Evolutionary conservation across 495 filamentous ascomycete genomes (phyloP).

Genomic region (Aspergillus sparsus): DNA sequence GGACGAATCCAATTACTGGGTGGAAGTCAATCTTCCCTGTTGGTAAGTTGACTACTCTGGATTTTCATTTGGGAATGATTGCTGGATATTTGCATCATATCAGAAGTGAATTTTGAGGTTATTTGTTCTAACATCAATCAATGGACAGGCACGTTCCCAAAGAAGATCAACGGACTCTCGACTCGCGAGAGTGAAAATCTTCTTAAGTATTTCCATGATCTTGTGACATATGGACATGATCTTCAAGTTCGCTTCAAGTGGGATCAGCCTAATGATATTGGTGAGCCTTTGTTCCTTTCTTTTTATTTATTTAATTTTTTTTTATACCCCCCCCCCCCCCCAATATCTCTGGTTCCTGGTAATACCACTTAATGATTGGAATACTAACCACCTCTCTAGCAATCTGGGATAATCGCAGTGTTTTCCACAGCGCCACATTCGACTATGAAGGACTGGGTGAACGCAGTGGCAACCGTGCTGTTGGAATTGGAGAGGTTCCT

Average conservation of each 20-base stretch:
- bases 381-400: constrained; percentile 33
- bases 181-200: constrained; percentile 54
- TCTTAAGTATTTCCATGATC: constrained; percentile 57
- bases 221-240: constrained; percentile 70
- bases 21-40: constrained; percentile 75
- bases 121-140: constrained; percentile 22
- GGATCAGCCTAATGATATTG: constrained; percentile 56
- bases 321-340: neutral
- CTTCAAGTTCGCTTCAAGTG: constrained; percentile 68
- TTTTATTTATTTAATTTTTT: neutral
- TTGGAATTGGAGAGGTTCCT: constrained; percentile 65
- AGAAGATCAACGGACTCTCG: constrained; percentile 22
- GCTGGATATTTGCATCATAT: no score
- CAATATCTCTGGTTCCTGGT: neutral
- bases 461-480: constrained; percentile 60
- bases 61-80: no score
- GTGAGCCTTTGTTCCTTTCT: constrained; percentile 8
- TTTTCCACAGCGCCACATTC: constrained; percentile 68
- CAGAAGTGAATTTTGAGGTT: neutral
- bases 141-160: constrained; percentile 26
- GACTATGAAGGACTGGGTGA: constrained; percentile 63
- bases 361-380: neutral
- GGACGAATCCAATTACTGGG: constrained; percentile 75
- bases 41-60: constrained; percentile 24
- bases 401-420: constrained; percentile 75